A percentile compares a stretch with the other conserved stretches of the same genome.
phyloP scores from a whole-genome alignment of 1,139 yeast genomes.

The Scheffersomyces parashehatae region DNA sequence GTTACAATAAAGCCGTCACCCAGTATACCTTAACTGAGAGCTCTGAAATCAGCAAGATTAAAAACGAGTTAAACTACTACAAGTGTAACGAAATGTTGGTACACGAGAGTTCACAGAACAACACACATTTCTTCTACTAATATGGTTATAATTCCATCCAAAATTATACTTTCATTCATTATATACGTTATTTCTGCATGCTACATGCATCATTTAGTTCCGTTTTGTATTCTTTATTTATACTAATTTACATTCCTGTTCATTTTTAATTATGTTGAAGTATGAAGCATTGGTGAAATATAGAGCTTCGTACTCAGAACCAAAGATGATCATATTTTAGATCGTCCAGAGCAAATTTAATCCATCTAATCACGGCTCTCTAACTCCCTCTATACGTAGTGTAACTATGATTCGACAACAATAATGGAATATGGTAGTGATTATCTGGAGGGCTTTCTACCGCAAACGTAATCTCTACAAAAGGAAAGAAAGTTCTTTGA shows the following conservation, averaged over 20 bases:
- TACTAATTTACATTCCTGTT: no score
- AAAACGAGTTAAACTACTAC: slow-evolving; percentile 51
- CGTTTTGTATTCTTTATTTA: no score
- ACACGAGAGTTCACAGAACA: slow-evolving; percentile 50
- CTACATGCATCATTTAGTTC: no score
- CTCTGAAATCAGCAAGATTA: slow-evolving; percentile 44
- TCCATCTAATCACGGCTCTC: no score
- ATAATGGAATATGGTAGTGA: slow-evolving; percentile 85
- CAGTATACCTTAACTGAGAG: slow-evolving; percentile 51
- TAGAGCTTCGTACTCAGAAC: no score
- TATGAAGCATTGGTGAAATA: no score
- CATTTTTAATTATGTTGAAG: no score
- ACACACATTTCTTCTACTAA: slow-evolving; percentile 54
- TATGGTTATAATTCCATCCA: background rate
- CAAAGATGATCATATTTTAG: no score
- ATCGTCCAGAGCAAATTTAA: no score
- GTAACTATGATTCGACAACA: slow-evolving; percentile 80
- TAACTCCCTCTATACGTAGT: slow-evolving; percentile 85
- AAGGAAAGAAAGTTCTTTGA: slow-evolving; percentile 71
- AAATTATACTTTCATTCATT: no score
- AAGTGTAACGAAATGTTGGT: slow-evolving; percentile 59
- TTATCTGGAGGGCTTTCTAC: slow-evolving; percentile 66
- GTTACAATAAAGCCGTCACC: slow-evolving; percentile 54
- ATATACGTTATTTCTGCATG: no score
- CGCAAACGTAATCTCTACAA: slow-evolving; percentile 72